phyloP scores from a whole-genome alignment of 2,329 filamentous ascomycete species.

The Ciborinia camelliae region DNA sequence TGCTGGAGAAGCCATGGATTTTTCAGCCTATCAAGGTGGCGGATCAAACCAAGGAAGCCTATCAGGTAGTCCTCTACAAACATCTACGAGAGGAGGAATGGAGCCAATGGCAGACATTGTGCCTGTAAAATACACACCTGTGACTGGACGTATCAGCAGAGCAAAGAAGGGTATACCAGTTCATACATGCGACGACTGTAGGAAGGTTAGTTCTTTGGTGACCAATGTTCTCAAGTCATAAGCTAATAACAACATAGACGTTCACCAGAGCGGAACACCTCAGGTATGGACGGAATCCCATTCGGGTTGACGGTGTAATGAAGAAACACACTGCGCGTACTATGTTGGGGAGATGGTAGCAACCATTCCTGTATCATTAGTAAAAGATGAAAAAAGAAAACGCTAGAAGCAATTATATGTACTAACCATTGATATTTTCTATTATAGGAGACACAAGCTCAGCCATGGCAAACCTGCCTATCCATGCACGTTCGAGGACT shows the following conservation, averaged over 20 bases:
- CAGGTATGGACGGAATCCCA: conserved; percentile 42
- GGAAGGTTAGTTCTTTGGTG: conserved; percentile 29
- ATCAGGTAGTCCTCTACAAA: conserved; percentile 30
- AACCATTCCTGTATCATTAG: not conserved
- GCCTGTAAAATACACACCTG: conserved; percentile 38
- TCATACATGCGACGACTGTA: conserved; percentile 37
- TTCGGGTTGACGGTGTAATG: not conserved
- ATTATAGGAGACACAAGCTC: conserved; percentile 54
- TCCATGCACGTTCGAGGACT: conserved; percentile 51
- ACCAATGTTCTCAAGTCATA: not conserved
- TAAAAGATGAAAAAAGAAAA: not conserved
- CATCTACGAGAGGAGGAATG: conserved; percentile 28
- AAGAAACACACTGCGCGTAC: not conserved
- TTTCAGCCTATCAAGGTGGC: conserved; percentile 26
- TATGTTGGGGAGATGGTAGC: not conserved
- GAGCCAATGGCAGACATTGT: conserved; percentile 28
- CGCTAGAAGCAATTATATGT: not conserved
- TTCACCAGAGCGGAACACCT: conserved; percentile 62
- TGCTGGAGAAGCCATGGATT: conserved; percentile 32
- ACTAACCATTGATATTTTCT: not conserved
- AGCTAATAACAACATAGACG: conserved; percentile 43
- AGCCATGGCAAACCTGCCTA: conserved; percentile 55
- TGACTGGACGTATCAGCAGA: conserved; percentile 38
- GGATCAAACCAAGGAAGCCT: conserved; percentile 29
- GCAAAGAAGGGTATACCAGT: conserved; percentile 39